A percentile compares a stretch with the other conserved stretches of the same genome.
These are phyloP conservation scores for Oenanthe javanica DNA, from an alignment of 140 eudicot genomes.

Conservation along the genomic window DNA sequence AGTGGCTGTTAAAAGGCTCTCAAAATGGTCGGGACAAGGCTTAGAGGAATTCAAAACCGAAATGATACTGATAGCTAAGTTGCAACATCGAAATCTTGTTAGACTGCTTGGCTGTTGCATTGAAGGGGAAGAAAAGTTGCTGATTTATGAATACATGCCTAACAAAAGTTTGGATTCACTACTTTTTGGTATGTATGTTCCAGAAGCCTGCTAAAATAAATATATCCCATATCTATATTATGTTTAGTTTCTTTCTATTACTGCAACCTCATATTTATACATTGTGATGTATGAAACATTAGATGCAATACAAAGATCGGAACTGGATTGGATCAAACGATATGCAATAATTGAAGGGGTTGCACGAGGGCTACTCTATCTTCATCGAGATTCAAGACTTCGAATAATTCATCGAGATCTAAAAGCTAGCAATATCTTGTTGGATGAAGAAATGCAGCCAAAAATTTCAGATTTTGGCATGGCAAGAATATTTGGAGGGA, in stretches of 20 bases:
- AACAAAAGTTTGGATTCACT: slow-evolving; percentile 81
- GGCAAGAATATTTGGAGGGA: slow-evolving; percentile 85
- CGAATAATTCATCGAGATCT: slow-evolving; percentile 76
- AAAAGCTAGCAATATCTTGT: slow-evolving; percentile 68
- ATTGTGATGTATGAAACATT: not conserved
- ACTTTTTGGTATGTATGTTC: slow-evolving; percentile 60
- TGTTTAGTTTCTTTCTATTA: not conserved
- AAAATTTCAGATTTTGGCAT: slow-evolving; percentile 88
- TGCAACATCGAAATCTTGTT: slow-evolving; percentile 88
- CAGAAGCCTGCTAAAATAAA: not conserved
- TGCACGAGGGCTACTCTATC: slow-evolving; percentile 81
- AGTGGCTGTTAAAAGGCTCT: slow-evolving; percentile 80
- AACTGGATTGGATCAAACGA: slow-evolving; percentile 63
- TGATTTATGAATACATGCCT: slow-evolving; percentile 81
- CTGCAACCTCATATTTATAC: not conserved
- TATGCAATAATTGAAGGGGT: slow-evolving; percentile 69
- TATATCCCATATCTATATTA: not conserved
- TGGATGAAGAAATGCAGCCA: slow-evolving; percentile 74
- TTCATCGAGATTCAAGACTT: slow-evolving; percentile 86
- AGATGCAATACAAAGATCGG: slow-evolving; percentile 45
- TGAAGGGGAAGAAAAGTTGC: slow-evolving; percentile 73
- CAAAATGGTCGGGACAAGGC: slow-evolving; percentile 75
- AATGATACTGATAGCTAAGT: slow-evolving; percentile 59
- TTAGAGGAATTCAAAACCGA: slow-evolving; percentile 78
- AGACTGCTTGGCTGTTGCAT: slow-evolving; percentile 77